A percentile compares a stretch with the other conserved stretches of the same genome.
Conservation (phyloP, 768 basidiomycete genomes). For the Trametes coccinea region DNA sequence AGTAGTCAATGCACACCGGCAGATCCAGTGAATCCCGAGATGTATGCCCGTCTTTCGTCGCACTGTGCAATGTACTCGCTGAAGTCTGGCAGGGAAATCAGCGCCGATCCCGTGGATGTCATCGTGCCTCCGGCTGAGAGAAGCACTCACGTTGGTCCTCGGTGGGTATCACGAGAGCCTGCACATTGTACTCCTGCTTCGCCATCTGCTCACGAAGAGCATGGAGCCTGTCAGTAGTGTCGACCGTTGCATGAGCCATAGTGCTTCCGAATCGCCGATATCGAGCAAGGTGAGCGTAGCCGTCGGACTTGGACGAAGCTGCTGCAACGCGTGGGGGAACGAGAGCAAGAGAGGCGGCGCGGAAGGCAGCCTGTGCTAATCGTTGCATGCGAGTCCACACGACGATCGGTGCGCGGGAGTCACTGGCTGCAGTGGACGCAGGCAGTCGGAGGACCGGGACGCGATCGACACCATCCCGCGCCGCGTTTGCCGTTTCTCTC, state of each 20-base stretch:
- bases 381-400: neutral
- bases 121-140: neutral
- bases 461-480: neutral
- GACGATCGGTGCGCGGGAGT: neutral
- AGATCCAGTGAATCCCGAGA: conserved; percentile 93
- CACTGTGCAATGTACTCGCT: conserved; percentile 88
- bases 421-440: neutral
- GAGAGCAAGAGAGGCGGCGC: conserved; percentile 1
- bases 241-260: conserved; percentile 47
- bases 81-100: conserved; percentile 51
- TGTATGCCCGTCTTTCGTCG: conserved; percentile 82
- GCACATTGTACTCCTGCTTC: conserved; percentile 50
- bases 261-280: conserved; percentile 15
- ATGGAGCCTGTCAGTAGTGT: conserved; percentile 64
- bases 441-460: neutral
- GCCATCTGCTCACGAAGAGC: conserved; percentile 72
- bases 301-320: neutral
- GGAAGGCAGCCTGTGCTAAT: neutral
- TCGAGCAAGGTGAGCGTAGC: neutral
- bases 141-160: conserved; percentile 84
- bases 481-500: no score
- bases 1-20: conserved; percentile 59
- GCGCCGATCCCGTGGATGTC: neutral
- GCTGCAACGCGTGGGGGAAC: neutral
- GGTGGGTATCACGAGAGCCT: conserved; percentile 82